Evolutionary conservation across 2,329 filamentous ascomycete species (phyloP), one percentile per base, ranked within the genome.

Genomic region (Talaromyces islandicus): DNA sequence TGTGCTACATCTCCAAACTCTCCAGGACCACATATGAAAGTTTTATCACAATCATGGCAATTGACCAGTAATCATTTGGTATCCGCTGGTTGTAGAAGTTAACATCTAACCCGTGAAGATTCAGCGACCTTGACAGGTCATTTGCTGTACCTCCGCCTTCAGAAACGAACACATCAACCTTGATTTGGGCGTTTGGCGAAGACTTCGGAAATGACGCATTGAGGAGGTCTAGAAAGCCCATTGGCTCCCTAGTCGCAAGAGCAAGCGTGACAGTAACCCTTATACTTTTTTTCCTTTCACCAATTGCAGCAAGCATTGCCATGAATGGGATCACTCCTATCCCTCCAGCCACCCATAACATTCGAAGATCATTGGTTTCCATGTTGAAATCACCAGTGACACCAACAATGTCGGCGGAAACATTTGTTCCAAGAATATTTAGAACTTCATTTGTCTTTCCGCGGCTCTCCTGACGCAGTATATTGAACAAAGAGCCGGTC

Each of bases 261-360:
- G 25, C 48, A 27, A 52, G 48, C 6, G 17, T 29, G 27, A 29
- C 17, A 29, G 2, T 29, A n/a, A 11, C 14, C 25, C n/a, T 52
- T 3, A 63, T 55, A 21, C 60, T 57, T 7, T 19, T 48, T 7
- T 46, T 4, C 2, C n/a, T 24, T n/a, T 55, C 29, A 24, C 32
- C 54, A 11, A 67, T 56, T 29, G 62, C 62, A 30, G 19, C 55
- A 4, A 67, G 43, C 67, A 74, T 74, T 41, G 68, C 64, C 27
- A 74, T 65, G 35, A 74, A 64, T 6, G 71, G 71, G 29, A 70
- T 74, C 10, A 73, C 64, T 2, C 71, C 71, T 19, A 74, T 68
- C 7, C 71, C 71, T 1, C 71, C 71, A 14, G 71, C 71, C 11
- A 63, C 38, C 60, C 62, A 66, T 12, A 65, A 27, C 14, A 55